Evolutionary conservation across 257 asterid species (phyloP), one percentile per base, ranked within the genome.

Genomic region (Ballota nigra): DNA sequence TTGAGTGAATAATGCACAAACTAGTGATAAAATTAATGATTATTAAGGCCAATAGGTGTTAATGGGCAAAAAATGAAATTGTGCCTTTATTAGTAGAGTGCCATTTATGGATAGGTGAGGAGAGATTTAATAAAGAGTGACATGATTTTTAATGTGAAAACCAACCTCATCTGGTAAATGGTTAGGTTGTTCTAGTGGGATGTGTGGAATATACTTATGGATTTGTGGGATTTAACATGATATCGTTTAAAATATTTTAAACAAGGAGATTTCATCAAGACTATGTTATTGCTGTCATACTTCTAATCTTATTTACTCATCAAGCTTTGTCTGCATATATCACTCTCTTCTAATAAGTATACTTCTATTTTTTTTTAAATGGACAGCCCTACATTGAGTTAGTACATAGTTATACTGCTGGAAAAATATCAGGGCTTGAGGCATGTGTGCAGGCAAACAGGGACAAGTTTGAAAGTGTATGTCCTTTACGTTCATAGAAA

Each of bases 351-450:
- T 34, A 20, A 24, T 45, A 63, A 11, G 13, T 57, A 9, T 43
- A 24, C 13, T n/a, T 58, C 33, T 26, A 34, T 1, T 36, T 51
- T 34, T 68, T 31, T 64, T 58, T 43, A n/a, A n/a, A 12, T 43
- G 4, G 78, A 76, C 92, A 94, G 98, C 84, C 96, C 11, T 94
- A 94, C 83, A 75, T 87, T 76, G 98, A 94, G 70, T 77, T 94
- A 89, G 90, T 88, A 33, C 86, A 26, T 75, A 74, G 84, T 68
- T 94, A 91, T 79, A 80, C 83, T 65, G 82, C 81, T 62, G 98
- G 97, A 52, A 91, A 86, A 66, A 86, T 91, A 58, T 76, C 90
- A 13, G 98, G 91, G 82, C 92, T 94, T 67, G 89, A 91, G 63
- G 51, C 77, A 0, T 83, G 76, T 60, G 92, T 86, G 73, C 90